phyloP scores from a whole-genome alignment of 1,284 basidiomycete species.

The Ustilago tritici region DNA sequence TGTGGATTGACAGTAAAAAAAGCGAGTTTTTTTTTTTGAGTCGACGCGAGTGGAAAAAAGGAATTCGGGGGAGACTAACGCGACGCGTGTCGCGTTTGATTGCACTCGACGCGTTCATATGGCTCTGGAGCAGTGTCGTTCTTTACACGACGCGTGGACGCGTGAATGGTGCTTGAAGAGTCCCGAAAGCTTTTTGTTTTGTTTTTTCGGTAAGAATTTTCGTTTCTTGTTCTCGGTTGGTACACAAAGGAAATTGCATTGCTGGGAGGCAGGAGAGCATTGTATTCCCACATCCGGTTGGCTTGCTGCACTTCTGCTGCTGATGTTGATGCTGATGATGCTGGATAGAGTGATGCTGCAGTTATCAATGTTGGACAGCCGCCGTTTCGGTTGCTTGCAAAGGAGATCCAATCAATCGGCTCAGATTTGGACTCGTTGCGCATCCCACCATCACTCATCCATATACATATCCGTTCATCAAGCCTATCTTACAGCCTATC shows the following conservation, averaged over 20 bases:
- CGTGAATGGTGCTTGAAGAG: background rate
- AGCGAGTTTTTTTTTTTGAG: too few species aligned
- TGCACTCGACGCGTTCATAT: background rate
- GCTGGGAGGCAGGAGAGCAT: too few species aligned
- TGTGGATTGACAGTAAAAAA: slow-evolving; percentile 7
- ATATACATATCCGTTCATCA: slow-evolving; percentile 3
- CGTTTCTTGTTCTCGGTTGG: too few species aligned
- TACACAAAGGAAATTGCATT: background rate
- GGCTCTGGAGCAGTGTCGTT: slow-evolving; percentile 11
- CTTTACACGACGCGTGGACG: slow-evolving; percentile 24
- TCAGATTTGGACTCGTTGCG: slow-evolving; percentile 1
- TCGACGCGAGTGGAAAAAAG: slow-evolving; percentile 9
- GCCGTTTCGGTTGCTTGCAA: background rate
- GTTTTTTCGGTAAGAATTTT: background rate
- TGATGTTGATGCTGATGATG: background rate
- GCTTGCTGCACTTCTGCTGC: too few species aligned
- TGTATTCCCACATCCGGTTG: too few species aligned
- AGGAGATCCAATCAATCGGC: slow-evolving; percentile 7
- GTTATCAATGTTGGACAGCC: background rate
- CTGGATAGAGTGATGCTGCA: background rate
- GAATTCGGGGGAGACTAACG: slow-evolving; percentile 5
- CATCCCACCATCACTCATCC: slow-evolving; percentile 13
- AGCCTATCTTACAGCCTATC: background rate
- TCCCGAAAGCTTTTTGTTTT: slow-evolving; percentile 13
- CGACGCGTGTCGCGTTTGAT: slow-evolving; percentile 27